Conservation (phyloP, 73 alveolate genomes). For the Tetrahymena malaccensis region DNA sequence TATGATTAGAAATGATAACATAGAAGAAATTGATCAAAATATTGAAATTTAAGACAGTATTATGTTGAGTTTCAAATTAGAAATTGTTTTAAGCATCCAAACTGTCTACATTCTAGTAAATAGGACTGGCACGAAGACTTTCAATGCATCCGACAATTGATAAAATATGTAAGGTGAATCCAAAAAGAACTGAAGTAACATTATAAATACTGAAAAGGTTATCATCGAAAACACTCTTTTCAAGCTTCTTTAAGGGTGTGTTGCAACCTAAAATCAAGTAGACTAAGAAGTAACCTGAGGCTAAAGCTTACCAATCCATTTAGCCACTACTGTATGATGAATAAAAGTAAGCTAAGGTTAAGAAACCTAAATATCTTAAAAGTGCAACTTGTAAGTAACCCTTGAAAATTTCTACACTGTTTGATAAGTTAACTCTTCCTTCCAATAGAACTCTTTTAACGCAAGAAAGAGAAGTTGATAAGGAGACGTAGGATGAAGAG, state of each 20-base stretch:
- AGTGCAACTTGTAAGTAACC: neutral
- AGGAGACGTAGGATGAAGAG: conserved; percentile 31
- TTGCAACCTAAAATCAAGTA: neutral
- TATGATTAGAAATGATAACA: neutral
- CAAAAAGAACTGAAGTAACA: neutral
- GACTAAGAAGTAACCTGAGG: neutral
- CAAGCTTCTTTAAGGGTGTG: neutral
- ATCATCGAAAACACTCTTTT: neutral
- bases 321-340: neutral
- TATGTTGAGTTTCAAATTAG: neutral
- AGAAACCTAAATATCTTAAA: neutral
- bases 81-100: neutral
- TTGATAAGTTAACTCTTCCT: conserved; percentile 17
- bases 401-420: conserved; percentile 20
- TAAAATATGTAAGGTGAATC: neutral
- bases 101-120: neutral
- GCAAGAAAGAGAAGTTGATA: conserved; percentile 10
- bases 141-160: neutral
- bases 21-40: neutral
- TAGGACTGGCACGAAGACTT: neutral
- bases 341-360: neutral
- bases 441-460: conserved; percentile 16
- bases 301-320: neutral
- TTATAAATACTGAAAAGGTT: neutral
- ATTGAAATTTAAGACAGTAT: neutral